Percentiles rank a stretch among this genome's conserved stretches.
These are phyloP conservation scores for Hyphopichia homilentoma DNA, from an alignment of 805 yeast species.

Conservation along the genomic window DNA sequence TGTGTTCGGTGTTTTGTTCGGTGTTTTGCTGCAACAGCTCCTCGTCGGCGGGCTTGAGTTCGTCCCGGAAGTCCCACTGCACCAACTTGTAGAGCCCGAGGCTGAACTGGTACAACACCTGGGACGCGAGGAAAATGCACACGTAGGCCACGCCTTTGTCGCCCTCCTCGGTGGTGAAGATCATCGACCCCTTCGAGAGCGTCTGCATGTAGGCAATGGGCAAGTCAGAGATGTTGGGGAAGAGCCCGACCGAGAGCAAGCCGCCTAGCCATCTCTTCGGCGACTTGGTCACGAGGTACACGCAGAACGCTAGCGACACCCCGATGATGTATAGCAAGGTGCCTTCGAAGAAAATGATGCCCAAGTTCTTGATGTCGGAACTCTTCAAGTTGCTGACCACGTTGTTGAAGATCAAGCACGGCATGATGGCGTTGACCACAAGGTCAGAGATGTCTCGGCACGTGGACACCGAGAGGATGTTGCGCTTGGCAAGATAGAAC, in stretches of 20 bases:
- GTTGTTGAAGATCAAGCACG: slow-evolving; percentile 72
- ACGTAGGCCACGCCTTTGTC: slow-evolving; percentile 80
- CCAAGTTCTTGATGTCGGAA: slow-evolving; percentile 66
- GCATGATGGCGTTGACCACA: slow-evolving; percentile 65
- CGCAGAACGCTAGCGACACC: slow-evolving; percentile 40
- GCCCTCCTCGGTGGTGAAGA: slow-evolving; percentile 57
- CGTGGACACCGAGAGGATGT: slow-evolving; percentile 62
- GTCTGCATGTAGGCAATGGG: slow-evolving; percentile 84
- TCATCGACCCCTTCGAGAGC: slow-evolving; percentile 54
- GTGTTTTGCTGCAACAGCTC: slow-evolving; percentile 1
- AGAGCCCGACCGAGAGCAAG: slow-evolving; percentile 61
- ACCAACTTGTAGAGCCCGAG: slow-evolving; percentile 70
- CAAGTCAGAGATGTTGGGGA: slow-evolving; percentile 77
- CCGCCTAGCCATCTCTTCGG: slow-evolving; percentile 82
- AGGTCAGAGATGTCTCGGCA: slow-evolving; percentile 67
- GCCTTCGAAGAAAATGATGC: slow-evolving; percentile 52
- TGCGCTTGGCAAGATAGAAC: slow-evolving; percentile 55
- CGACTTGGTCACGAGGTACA: slow-evolving; percentile 47
- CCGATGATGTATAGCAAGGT: slow-evolving; percentile 52
- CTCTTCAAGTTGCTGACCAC: slow-evolving; percentile 64
- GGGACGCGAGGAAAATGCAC: slow-evolving; percentile 69
- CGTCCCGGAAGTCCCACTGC: slow-evolving; percentile 62
- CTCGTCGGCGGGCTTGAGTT: slow-evolving; percentile 16
- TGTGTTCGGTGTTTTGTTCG: not conserved
- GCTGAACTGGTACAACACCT: slow-evolving; percentile 66